A percentile compares a stretch with the other conserved stretches of the same genome.
Conservation (phyloP, 257 asterid genomes). For the Penstemon barbatus region DNA sequence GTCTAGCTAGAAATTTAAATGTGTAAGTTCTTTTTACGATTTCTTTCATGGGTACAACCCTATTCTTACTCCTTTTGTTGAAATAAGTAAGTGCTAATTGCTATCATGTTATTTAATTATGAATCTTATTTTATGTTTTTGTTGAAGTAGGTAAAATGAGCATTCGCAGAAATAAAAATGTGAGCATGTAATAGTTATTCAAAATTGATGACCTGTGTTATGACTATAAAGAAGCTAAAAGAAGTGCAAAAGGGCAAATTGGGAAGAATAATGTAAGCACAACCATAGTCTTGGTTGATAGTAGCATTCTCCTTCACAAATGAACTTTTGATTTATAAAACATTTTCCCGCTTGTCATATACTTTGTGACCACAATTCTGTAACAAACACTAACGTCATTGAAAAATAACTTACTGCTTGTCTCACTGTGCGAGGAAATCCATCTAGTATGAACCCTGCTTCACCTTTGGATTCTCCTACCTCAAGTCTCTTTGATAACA, state of each 20-base stretch:
- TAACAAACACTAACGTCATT: neutral
- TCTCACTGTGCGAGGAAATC: conserved; percentile 93
- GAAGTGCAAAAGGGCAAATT: conserved; percentile 7
- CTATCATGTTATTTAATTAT: too few relatives aligned
- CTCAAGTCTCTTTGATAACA: conserved; percentile 92
- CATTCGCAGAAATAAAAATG: too few relatives aligned
- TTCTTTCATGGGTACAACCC: too few relatives aligned
- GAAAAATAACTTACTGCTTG: conserved; percentile 73
- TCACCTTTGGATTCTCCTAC: conserved; percentile 80
- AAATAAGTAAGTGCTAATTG: too few relatives aligned
- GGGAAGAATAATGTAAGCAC: neutral
- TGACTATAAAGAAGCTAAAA: neutral
- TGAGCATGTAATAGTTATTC: too few relatives aligned
- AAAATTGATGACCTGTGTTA: neutral
- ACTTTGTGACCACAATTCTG: neutral
- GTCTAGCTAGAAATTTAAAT: too few relatives aligned
- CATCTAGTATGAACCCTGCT: conserved; percentile 89
- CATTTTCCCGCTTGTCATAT: neutral
- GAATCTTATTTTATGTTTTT: too few relatives aligned
- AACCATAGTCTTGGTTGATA: too few relatives aligned
- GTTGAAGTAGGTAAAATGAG: too few relatives aligned
- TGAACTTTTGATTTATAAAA: neutral
- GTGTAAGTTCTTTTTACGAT: too few relatives aligned
- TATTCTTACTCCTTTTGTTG: too few relatives aligned
- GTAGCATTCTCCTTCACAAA: neutral